Percentiles rank a stretch among this genome's conserved stretches.
These are phyloP conservation scores for Globisporangium irregulare DNA, from an alignment of 352 stramenopile species.

Conservation along the genomic window DNA sequence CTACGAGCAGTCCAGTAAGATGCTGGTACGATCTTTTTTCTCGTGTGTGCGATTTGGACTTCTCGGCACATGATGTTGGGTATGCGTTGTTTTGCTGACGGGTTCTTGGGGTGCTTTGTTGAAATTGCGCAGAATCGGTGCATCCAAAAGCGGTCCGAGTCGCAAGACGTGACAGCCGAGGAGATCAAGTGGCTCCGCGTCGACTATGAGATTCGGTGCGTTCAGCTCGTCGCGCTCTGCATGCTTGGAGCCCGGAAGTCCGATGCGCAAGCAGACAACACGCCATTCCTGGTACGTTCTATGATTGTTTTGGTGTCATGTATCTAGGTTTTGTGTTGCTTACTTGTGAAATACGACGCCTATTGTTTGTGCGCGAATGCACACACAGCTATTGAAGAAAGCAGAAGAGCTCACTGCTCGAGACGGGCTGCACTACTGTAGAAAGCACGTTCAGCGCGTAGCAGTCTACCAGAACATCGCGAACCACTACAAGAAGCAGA, in stretches of 20 bases:
- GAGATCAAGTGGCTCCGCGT: conserved; percentile 66
- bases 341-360: not conserved
- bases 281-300: conserved; percentile 52
- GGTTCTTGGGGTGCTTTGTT: too few species aligned
- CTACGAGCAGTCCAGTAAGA: conserved; percentile 67
- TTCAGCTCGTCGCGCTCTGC: conserved; percentile 70
- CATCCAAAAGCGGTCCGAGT: conserved; percentile 60
- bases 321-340: not conserved
- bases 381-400: conserved; percentile 53
- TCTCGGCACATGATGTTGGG: not conserved
- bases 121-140: conserved; percentile 41
- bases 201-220: conserved; percentile 76
- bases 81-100: not conserved
- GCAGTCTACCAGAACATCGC: conserved; percentile 62
- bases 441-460: conserved; percentile 52
- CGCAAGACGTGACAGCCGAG: conserved; percentile 41
- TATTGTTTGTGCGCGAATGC: not conserved
- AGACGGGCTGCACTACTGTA: conserved; percentile 66
- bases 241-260: conserved; percentile 54
- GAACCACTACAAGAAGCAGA: conserved; percentile 77
- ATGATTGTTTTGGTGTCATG: not conserved
- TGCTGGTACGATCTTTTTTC: conserved; percentile 43
- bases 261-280: conserved; percentile 44
- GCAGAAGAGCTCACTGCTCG: conserved; percentile 55
- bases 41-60: not conserved